Evolutionary conservation across 2,329 filamentous ascomycete genomes (phyloP).

Genomic region (Talaromyces sp.): DNA sequence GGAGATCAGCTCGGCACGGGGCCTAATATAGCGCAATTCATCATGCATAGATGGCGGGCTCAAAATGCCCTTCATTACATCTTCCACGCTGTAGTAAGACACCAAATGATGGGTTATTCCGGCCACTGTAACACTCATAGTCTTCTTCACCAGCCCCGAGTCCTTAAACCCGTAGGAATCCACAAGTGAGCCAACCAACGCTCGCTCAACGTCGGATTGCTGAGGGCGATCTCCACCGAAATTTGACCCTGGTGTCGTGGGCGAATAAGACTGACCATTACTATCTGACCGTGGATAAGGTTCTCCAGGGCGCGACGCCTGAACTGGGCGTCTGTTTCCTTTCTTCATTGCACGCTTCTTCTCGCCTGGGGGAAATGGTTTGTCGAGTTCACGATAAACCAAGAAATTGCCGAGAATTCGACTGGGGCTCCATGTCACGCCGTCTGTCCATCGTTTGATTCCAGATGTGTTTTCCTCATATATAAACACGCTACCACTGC

Average conservation of each 20-base stretch:
- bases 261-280: slow-evolving; percentile 40
- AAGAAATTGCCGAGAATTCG: slow-evolving; percentile 81
- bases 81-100: slow-evolving; percentile 80
- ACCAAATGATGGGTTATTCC: slow-evolving; percentile 80
- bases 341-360: slow-evolving; percentile 81
- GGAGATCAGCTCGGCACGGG: slow-evolving; percentile 57
- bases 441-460: slow-evolving; percentile 93
- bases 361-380: slow-evolving; percentile 74
- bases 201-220: slow-evolving; percentile 51
- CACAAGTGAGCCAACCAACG: slow-evolving; percentile 76
- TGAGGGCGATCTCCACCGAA: slow-evolving; percentile 36
- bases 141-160: slow-evolving; percentile 84
- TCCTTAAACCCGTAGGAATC: slow-evolving; percentile 86
- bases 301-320: slow-evolving; percentile 49
- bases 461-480: slow-evolving; percentile 89
- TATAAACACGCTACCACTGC: slow-evolving; percentile 82
- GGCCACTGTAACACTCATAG: slow-evolving; percentile 73
- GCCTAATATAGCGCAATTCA: slow-evolving; percentile 49
- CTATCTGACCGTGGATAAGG: slow-evolving; percentile 48
- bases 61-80: slow-evolving; percentile 64
- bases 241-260: slow-evolving; percentile 33
- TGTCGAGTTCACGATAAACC: slow-evolving; percentile 77
- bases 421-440: slow-evolving; percentile 85
- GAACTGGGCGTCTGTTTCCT: slow-evolving; percentile 48
- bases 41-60: slow-evolving; percentile 57